A percentile compares a stretch with the other conserved stretches of the same genome.
Evolutionary conservation across 2,329 filamentous ascomycete species (phyloP).

Genomic region (Arthrobotrys pseudoclavata): DNA sequence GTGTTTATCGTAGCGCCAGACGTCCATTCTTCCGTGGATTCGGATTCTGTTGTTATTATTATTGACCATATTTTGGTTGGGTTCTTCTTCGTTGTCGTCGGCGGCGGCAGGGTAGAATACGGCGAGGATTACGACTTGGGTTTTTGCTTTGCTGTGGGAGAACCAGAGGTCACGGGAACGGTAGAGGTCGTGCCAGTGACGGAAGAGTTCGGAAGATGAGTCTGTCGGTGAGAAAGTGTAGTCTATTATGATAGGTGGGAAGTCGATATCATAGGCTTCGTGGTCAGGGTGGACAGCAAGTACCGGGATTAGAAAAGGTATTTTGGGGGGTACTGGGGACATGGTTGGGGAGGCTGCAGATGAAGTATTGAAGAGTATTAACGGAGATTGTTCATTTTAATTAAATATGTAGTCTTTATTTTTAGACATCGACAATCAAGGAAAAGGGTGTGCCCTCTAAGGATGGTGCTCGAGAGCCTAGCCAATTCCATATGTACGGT

Average conservation of each 20-base stretch:
- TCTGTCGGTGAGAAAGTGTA: not conserved
- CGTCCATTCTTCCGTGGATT: slow-evolving; percentile 8
- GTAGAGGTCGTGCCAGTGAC: slow-evolving; percentile 36
- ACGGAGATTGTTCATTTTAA: too few species aligned
- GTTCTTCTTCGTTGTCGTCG: not conserved
- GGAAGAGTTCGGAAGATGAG: not conserved
- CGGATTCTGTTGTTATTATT: not conserved
- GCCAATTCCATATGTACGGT: too few species aligned
- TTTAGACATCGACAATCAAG: too few species aligned
- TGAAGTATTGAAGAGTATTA: not conserved
- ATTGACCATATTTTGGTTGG: not conserved
- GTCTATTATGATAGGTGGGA: slow-evolving; percentile 30
- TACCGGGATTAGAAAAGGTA: slow-evolving; percentile 3
- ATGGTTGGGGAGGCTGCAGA: not conserved
- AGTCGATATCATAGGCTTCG: too few species aligned
- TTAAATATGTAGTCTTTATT: too few species aligned
- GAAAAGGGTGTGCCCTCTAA: too few species aligned
- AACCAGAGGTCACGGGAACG: slow-evolving; percentile 23
- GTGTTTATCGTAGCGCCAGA: slow-evolving; percentile 16
- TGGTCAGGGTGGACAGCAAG: not conserved
- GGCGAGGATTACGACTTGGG: slow-evolving; percentile 3
- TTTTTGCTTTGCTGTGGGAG: not conserved
- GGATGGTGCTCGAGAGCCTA: too few species aligned
- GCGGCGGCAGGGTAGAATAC: not conserved
- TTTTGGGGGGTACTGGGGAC: not conserved